phyloP scores from a whole-genome alignment of 23 red algal species.

The Gracilaria gracilis region DNA sequence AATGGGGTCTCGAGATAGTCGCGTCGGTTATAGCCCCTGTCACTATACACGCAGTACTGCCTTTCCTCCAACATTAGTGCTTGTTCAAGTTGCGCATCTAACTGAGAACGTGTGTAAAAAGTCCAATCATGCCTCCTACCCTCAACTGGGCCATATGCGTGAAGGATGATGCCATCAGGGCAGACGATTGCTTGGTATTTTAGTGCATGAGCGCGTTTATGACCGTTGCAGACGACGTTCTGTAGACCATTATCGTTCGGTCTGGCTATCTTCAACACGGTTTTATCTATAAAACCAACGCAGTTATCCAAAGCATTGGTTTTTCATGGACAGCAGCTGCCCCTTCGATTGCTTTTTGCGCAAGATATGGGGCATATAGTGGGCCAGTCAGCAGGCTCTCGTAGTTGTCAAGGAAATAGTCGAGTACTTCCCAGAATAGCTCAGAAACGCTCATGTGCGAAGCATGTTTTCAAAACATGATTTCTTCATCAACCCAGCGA shows the following conservation, averaged over 20 bases:
- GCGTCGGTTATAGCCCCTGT: conserved; percentile 11
- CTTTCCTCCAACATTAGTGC: background rate
- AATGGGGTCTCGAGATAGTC: background rate
- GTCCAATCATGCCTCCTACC: background rate
- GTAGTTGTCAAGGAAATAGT: background rate
- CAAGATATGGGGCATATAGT: background rate
- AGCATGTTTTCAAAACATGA: background rate
- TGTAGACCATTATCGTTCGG: background rate
- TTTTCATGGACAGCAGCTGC: background rate
- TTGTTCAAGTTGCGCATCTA: background rate
- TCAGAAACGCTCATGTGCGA: conserved; percentile 24
- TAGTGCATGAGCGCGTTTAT: background rate
- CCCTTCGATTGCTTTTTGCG: background rate
- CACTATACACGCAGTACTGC: conserved; percentile 41
- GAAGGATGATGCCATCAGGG: conserved; percentile 20
- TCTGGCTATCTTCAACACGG: background rate
- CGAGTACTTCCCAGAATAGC: background rate
- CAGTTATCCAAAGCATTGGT: conserved; percentile 1
- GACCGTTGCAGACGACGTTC: conserved; percentile 13
- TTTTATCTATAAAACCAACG: conserved; percentile 50
- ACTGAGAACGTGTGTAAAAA: background rate
- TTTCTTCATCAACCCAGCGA: conserved; percentile 9
- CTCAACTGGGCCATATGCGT: background rate
- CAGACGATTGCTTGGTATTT: conserved; percentile 16
- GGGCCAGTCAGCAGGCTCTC: background rate